Conservation (phyloP, 805 yeast genomes). For the Starmerella stigmatis region DNA sequence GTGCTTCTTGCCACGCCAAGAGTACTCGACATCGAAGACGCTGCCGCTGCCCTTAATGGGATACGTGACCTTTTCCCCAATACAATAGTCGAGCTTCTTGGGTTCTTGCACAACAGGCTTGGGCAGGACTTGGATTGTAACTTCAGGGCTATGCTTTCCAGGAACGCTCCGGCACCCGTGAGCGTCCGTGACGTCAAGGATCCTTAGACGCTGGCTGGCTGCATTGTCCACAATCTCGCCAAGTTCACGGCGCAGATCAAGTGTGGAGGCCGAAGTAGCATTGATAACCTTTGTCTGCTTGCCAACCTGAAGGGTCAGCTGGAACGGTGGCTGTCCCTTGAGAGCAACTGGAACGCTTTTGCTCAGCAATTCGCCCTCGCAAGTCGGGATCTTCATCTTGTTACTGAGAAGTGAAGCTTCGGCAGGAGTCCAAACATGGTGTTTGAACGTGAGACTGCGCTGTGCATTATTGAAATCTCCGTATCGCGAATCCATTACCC, state of each 20-base stretch:
- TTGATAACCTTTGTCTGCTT: constrained; percentile 1
- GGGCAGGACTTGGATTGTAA: constrained; percentile 7
- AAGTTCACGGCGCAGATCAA: constrained; percentile 8
- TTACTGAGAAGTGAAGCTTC: constrained; percentile 8
- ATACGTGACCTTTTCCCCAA: constrained; percentile 79
- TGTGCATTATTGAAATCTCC: constrained; percentile 15
- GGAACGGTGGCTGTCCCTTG: constrained; percentile 18
- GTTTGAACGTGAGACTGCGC: constrained; percentile 8
- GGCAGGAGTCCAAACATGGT: constrained; percentile 14
- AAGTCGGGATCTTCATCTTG: constrained; percentile 1
- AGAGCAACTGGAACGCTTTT: constrained; percentile 9
- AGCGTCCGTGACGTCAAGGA: constrained; percentile 12
- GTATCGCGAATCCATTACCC: constrained; percentile 23
- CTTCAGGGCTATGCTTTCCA: background rate
- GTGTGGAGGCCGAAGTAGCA: background rate
- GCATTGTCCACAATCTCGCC: background rate
- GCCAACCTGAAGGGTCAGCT: constrained; percentile 9
- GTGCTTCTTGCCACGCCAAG: constrained; percentile 30
- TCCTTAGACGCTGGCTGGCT: constrained; percentile 4
- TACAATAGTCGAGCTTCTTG: constrained; percentile 41
- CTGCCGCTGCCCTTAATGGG: constrained; percentile 53
- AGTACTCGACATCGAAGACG: constrained; percentile 50
- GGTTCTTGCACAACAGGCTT: constrained; percentile 11
- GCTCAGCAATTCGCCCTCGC: constrained; percentile 5
- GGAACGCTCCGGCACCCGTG: constrained; percentile 11